Evolutionary conservation across 139 green algal species (phyloP), one percentile per base, ranked within the genome.

Genomic region (Mychonastes homosphaera): DNA sequence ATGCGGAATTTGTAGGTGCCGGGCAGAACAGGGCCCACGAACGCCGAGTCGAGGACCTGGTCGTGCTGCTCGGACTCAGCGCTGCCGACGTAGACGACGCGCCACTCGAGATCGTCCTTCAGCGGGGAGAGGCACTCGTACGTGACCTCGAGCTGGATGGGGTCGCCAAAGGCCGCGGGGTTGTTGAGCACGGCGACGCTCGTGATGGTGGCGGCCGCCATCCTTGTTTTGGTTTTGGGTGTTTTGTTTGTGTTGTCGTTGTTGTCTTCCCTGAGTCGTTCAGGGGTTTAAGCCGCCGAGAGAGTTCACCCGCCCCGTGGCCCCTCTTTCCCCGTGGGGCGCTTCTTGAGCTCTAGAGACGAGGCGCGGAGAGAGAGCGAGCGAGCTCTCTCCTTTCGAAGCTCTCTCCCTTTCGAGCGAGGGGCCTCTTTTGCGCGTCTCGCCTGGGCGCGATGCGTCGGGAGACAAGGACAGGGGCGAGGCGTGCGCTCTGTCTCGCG

Each of bases 111-210:
- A 59, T 98, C 89, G 12, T 94, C 69, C 28, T 82, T 26, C 6
- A 96, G 64, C 19, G 72, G 48, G 18, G 62, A 71, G 7, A 94
- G 38, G 73, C 88, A 96, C 55, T 97, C 88, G 56, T 98, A 98
- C 63, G 90, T 79, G 16, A 98, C 96, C 46, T 96, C 87, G 58
- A 98, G 92, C 40, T 95, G 77, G 1, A 98, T 72, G 0, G 85
- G 83, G 35, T 86, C 84, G 3, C 52, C 68, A 59, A 94, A 95
- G 2, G 63, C 32, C 3, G 75, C 72, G 3, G 88, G 89, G 56
- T 98, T 96, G 59, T 86, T 87, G 4, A 70, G 67, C 12, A 96
- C 84, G 28, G 79, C 62, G 0, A 98, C 90, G 6, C 70, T 58
- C 0, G 79, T 84, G 19, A 98, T 75, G 61, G 84, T 92, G 27